These are phyloP conservation scores for Suillus subluteus DNA, from an alignment of 768 basidiomycete species.

Conservation along the genomic window DNA sequence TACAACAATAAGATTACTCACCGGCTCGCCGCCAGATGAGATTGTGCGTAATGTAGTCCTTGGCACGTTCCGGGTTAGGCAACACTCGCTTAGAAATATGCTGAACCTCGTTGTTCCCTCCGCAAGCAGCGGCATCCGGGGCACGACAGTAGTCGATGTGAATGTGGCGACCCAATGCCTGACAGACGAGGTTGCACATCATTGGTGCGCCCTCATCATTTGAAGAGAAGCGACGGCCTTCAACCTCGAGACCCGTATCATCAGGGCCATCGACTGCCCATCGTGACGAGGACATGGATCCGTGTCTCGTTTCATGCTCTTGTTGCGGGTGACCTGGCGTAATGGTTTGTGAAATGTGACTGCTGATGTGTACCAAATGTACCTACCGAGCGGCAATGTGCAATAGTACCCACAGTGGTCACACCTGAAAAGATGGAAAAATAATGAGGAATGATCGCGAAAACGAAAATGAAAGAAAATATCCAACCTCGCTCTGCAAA, in stretches of 20 bases:
- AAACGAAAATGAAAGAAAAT: background rate
- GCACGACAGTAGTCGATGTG: slow-evolving; percentile 62
- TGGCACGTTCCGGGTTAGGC: slow-evolving; percentile 50
- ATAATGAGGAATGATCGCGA: background rate
- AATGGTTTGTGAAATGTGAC: background rate
- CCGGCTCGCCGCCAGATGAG: slow-evolving; percentile 64
- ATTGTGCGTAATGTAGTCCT: slow-evolving; percentile 58
- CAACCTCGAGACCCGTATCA: slow-evolving; percentile 51
- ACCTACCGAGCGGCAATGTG: slow-evolving; percentile 54
- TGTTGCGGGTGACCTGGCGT: slow-evolving; percentile 56
- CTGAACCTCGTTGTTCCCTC: slow-evolving; percentile 43
- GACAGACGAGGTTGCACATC: slow-evolving; percentile 63
- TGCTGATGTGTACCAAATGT: background rate
- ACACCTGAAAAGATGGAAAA: slow-evolving; percentile 40
- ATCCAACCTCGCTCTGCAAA: slow-evolving; percentile 51
- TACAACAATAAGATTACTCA: slow-evolving; percentile 23
- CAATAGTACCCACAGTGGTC: slow-evolving; percentile 62
- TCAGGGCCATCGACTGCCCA: slow-evolving; percentile 62
- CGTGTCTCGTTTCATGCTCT: slow-evolving; percentile 66
- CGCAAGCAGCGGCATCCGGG: slow-evolving; percentile 39
- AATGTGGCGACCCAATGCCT: slow-evolving; percentile 56
- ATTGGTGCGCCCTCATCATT: slow-evolving; percentile 64
- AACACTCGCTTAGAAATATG: slow-evolving; percentile 48
- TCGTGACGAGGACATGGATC: slow-evolving; percentile 60
- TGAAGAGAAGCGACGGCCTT: slow-evolving; percentile 56